Evolutionary conservation across 768 basidiomycete genomes (phyloP), one percentile per base, ranked within the genome.

Genomic region (Rhizopogon salebrosus): DNA sequence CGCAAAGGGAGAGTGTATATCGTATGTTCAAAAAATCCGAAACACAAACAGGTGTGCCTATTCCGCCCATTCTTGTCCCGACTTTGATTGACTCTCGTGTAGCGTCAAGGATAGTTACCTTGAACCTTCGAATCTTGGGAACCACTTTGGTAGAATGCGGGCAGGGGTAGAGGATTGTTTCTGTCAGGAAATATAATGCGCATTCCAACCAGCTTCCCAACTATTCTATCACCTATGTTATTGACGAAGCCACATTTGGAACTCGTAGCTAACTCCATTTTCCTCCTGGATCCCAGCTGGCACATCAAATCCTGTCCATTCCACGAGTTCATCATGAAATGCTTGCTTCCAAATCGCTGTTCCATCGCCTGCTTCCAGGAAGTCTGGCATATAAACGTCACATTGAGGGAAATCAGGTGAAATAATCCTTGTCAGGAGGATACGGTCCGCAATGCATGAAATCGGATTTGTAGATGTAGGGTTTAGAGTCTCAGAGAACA

Each of bases 1-100:
- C 75, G 95, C 62, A 93, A 97, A 68, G 94, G 94, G 41, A 83
- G 87, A 61, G 81, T 98, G 34, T 97, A 95, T 71, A 84, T 98
- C 40, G 81, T 97, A 23, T 98, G 95, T 70, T 84, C 84, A 16
- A 92, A 90, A 66, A 92, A 98, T 61, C 91, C 95, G 2, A 98
- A 95, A 68, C 95, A 98, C 68, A 98, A 98, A 70, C 95, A 98
- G 85, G 95, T 91, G 54, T 48, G 79, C 63, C n/a, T 27, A 26
- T 48, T 24, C 29, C 35, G 23, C 10, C 48, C 39, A 23, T n/a
- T 31, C 24, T 49, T 18, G 36, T 18, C 26, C 40, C 20, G 31
- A n/a, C 27, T 35, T 36, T 54, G 35, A 55, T 55, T 62, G 49
- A 65, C 48, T 16, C 18, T 52, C 49, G 14, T 52, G 37, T 64